These are phyloP conservation scores for Coemansia sp. DNA, from an alignment of 192 early-diverging fungal species.

Conservation along the genomic window DNA sequence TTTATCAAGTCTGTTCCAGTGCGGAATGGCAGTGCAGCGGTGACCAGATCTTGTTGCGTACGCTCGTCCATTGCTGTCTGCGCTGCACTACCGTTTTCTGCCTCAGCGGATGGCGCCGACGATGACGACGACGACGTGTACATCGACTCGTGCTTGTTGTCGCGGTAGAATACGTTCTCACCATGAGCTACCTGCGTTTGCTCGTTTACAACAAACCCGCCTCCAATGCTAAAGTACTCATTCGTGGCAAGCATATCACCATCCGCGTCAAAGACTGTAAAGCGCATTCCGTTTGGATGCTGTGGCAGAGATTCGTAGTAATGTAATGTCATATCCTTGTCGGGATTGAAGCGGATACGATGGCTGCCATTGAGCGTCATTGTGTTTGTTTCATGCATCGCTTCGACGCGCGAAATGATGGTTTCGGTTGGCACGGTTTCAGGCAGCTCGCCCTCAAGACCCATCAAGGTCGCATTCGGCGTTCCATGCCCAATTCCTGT, in stretches of 20 bases:
- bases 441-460: conserved; percentile 90
- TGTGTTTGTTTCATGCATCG: conserved; percentile 71
- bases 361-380: conserved; percentile 74
- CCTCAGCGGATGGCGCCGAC: conserved; percentile 1
- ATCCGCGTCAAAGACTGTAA: conserved; percentile 78
- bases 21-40: conserved; percentile 80
- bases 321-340: conserved; percentile 86
- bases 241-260: conserved; percentile 89
- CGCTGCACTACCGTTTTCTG: conserved; percentile 1
- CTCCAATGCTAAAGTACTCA: conserved; percentile 95
- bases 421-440: conserved; percentile 80
- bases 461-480: conserved; percentile 83
- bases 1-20: conserved; percentile 76
- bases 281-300: conserved; percentile 96
- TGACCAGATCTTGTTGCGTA: conserved; percentile 69
- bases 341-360: conserved; percentile 80
- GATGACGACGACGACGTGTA: conserved; percentile 7
- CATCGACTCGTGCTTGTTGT: conserved; percentile 23
- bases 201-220: conserved; percentile 95
- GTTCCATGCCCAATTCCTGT: conserved; percentile 97
- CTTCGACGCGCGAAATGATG: conserved; percentile 71
- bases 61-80: conserved; percentile 57
- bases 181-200: conserved; percentile 76
- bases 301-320: conserved; percentile 83
- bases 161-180: conserved; percentile 66